Base-by-base conservation (phyloP, 768 basidiomycete species). In the Steccherinum ochraceum region DNA sequence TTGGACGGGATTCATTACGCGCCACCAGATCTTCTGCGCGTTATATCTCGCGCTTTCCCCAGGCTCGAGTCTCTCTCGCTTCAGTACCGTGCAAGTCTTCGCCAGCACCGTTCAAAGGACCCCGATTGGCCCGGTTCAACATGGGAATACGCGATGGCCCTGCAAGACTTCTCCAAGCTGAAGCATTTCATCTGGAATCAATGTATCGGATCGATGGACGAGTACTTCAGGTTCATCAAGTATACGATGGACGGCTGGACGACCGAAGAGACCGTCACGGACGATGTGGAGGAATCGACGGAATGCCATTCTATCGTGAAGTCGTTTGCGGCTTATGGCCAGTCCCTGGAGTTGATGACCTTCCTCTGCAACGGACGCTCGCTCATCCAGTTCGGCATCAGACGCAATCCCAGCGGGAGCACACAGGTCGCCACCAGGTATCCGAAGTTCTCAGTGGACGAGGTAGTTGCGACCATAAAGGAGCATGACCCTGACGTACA, bases 171-270 rank as follows among this genome's bases (percentile, higher is more conserved):
- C 53, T 7, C 3, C 43, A 25, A 20, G 11, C 49, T 54, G 12
- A 25, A 27, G 26, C 46, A 54, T 25, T 54, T 54, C 23, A 45
- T 48, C 4, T 54, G 53, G 53, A 54, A 54, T 27, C 30, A 35
- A 35, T 7, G 7, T 16, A 7, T 35, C 7, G 16, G 16, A 7
- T 7, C 30, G 7, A 7, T 16, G 7, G 30, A 35, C 7, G 30
- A 7, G 7, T 16, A 7, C 7, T 7, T 16, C 30, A 16, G 7
- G 7, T 7, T 35, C 7, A 7, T 35, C 30, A 35, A 35, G 30
- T 35, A 35, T 16, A 35, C 16, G 30, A 16, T 7, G 16, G 30
- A 35, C 30, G 30, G 30, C 7, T 35, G 30, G 30, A 7, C 30
- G 16, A 16, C 30, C 7, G 30, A 35, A 7, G 30, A 16, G 7